Conservation (phyloP, 1,284 basidiomycete species). For the Cryptococcus sp. region DNA sequence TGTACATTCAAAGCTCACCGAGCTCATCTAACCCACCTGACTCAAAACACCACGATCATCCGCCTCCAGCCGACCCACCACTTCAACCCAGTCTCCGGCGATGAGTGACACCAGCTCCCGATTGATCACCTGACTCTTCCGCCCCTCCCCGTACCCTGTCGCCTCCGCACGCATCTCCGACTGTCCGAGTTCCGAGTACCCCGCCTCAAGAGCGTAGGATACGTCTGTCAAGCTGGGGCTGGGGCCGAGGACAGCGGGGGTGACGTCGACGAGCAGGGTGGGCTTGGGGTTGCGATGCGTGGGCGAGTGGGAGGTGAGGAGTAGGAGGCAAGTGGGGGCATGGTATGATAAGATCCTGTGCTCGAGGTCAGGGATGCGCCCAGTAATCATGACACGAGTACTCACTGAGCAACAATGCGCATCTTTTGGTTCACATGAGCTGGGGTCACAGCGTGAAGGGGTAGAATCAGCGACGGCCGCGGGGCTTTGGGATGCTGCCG, state of each 20-base stretch:
- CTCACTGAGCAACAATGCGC: constrained; percentile 28
- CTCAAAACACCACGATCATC: constrained; percentile 11
- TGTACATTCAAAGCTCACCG: neutral
- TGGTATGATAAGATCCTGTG: constrained; percentile 14
- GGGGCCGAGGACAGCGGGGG: constrained; percentile 23
- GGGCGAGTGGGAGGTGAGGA: constrained; percentile 5
- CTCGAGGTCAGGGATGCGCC: neutral
- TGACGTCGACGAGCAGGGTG: constrained; percentile 25
- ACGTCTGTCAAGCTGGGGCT: constrained; percentile 20
- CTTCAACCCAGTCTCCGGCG: constrained; percentile 27
- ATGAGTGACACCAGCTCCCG: neutral
- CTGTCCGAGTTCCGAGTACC: constrained; percentile 2
- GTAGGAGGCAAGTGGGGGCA: constrained; percentile 6
- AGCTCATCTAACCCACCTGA: constrained; percentile 13
- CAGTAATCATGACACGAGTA: neutral
- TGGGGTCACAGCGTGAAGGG: constrained; percentile 10
- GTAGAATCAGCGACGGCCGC: constrained; percentile 14
- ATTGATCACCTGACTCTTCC: neutral
- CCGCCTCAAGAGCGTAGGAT: constrained; percentile 1
- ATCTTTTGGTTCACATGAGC: constrained; percentile 22
- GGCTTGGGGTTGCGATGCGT: neutral
- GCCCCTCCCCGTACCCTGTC: neutral
- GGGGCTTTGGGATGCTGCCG: too few relatives aligned
- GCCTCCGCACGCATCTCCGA: neutral
- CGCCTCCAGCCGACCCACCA: constrained; percentile 37